Conservation (phyloP, 352 stramenopile species). For the Phytophthora hybrid region DNA sequence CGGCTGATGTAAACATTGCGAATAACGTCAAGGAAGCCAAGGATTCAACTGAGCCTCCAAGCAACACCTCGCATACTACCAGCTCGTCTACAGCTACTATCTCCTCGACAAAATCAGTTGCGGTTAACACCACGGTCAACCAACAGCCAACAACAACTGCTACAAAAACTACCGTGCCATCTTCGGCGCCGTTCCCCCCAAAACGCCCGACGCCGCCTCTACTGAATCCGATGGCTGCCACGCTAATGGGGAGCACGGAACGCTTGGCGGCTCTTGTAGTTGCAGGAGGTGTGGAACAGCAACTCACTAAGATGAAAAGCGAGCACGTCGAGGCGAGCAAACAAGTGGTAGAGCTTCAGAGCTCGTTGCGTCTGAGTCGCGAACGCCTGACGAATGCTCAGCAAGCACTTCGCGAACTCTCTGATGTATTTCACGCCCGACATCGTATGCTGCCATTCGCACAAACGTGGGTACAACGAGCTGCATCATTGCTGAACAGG, state of each 20-base stretch:
- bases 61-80: constrained; percentile 9
- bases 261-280: constrained; percentile 66
- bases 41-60: constrained; percentile 5
- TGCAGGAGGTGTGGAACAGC: constrained; percentile 74
- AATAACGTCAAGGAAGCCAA: constrained; percentile 23
- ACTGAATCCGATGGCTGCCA: constrained; percentile 39
- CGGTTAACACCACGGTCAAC: constrained; percentile 1
- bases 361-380: constrained; percentile 68
- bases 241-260: constrained; percentile 58
- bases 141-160: constrained; percentile 14
- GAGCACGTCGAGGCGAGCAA: constrained; percentile 77
- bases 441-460: constrained; percentile 67
- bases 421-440: constrained; percentile 69
- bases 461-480: constrained; percentile 62
- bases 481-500: constrained; percentile 63
- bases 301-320: constrained; percentile 75
- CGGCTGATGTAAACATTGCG: not conserved
- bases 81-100: not conserved
- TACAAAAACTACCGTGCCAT: not conserved
- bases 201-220: constrained; percentile 24
- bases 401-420: constrained; percentile 64
- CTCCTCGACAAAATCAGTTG: constrained; percentile 2
- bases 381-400: constrained; percentile 69
- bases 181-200: constrained; percentile 14
- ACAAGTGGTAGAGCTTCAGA: constrained; percentile 72